Conservation (phyloP, 768 basidiomycete genomes). For the Phanerochaete sordida region DNA sequence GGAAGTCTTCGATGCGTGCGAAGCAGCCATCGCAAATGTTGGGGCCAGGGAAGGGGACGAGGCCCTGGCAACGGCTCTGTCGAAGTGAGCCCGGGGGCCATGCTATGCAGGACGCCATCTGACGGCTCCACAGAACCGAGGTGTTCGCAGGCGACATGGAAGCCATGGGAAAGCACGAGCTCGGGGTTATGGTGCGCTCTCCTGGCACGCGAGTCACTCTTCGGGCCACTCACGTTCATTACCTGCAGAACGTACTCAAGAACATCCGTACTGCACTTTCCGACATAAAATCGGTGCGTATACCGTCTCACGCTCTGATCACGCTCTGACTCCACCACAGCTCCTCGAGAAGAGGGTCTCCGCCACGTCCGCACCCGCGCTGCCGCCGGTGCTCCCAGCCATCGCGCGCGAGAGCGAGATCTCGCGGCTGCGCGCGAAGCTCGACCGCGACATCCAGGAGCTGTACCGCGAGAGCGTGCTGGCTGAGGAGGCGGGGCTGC, state of each 20-base stretch:
- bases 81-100: neutral
- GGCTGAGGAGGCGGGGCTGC: neutral
- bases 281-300: conserved; percentile 5
- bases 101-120: neutral
- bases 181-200: neutral
- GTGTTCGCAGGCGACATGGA: neutral
- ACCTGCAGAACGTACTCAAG: conserved; percentile 3
- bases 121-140: conserved; percentile 1
- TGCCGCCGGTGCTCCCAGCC: neutral
- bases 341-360: neutral
- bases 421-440: conserved; percentile 1
- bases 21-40: neutral
- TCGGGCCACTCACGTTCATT: neutral
- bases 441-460: conserved; percentile 7
- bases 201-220: neutral
- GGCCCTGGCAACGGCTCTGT: neutral
- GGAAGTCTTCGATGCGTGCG: conserved; percentile 1
- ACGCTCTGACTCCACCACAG: neutral
- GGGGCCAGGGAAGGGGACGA: neutral
- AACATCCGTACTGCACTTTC: neutral
- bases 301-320: neutral
- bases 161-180: neutral
- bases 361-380: neutral
- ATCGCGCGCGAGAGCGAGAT: neutral
- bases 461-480: neutral